These are phyloP conservation scores for Jackrogersella minutella DNA, from an alignment of 495 filamentous ascomycete species.

Conservation along the genomic window DNA sequence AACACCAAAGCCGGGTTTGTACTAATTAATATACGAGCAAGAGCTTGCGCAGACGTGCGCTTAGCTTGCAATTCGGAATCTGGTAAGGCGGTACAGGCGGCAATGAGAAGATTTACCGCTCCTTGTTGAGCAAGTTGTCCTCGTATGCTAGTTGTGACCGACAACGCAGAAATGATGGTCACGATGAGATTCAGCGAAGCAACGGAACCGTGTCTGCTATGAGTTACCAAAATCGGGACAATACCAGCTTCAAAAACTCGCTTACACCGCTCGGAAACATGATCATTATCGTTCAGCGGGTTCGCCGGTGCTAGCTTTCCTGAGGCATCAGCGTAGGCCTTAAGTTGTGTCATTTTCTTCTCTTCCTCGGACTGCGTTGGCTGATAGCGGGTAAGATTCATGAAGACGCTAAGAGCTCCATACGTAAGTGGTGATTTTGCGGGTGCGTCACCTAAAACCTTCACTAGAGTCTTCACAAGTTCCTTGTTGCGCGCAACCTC, in stretches of 20 bases:
- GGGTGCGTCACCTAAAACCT: slow-evolving; percentile 65
- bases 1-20: slow-evolving; percentile 89
- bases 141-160: slow-evolving; percentile 72
- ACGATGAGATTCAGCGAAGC: slow-evolving; percentile 72
- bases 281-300: slow-evolving; percentile 73
- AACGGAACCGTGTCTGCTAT: slow-evolving; percentile 70
- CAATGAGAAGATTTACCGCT: slow-evolving; percentile 82
- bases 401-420: slow-evolving; percentile 81
- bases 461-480: slow-evolving; percentile 73
- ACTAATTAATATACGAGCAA: slow-evolving; percentile 91
- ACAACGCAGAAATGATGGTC: slow-evolving; percentile 78
- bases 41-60: slow-evolving; percentile 77
- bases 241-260: slow-evolving; percentile 76
- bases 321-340: slow-evolving; percentile 87
- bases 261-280: slow-evolving; percentile 79
- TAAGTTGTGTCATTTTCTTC: slow-evolving; percentile 87
- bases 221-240: slow-evolving; percentile 75
- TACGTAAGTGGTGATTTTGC: slow-evolving; percentile 77
- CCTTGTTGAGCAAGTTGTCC: slow-evolving; percentile 89
- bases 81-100: slow-evolving; percentile 66
- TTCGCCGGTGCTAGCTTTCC: slow-evolving; percentile 68
- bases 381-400: slow-evolving; percentile 82
- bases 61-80: slow-evolving; percentile 59
- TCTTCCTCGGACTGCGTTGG: slow-evolving; percentile 88
- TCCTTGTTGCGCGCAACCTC: slow-evolving; percentile 69